phyloP scores from a whole-genome alignment of 129 eudicot species.

The Escallonia herrerae region DNA sequence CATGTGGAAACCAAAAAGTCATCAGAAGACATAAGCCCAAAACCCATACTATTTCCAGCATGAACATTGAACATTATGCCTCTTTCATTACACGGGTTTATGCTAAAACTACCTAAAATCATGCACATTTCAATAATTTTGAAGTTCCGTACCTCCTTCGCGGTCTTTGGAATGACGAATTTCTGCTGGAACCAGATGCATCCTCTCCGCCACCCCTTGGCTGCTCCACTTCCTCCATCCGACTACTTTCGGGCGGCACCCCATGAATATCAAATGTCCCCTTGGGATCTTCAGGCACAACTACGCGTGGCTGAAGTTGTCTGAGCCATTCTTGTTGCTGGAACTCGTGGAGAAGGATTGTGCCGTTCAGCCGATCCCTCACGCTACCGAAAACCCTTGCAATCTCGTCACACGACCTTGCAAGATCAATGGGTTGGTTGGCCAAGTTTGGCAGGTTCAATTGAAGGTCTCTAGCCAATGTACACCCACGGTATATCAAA shows the following conservation, averaged over 20 bases:
- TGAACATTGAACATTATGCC: neutral
- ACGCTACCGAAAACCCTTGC: conserved; percentile 34
- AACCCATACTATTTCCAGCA: neutral
- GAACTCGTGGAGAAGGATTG: conserved; percentile 18
- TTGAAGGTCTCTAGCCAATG: conserved; percentile 58
- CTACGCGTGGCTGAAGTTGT: conserved; percentile 15
- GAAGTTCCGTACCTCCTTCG: conserved; percentile 56
- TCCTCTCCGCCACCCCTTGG: conserved; percentile 7
- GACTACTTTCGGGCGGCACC: conserved; percentile 2
- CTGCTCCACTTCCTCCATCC: conserved; percentile 10
- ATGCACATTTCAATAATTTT: neutral
- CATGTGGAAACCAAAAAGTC: neutral
- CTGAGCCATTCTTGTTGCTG: conserved; percentile 33
- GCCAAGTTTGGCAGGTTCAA: conserved; percentile 37
- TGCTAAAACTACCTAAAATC: neutral
- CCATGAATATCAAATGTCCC: conserved; percentile 3
- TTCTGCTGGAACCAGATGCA: conserved; percentile 15
- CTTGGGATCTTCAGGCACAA: too few species aligned
- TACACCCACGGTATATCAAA: conserved; percentile 42
- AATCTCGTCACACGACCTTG: conserved; percentile 49
- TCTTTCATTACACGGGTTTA: neutral
- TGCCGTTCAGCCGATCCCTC: conserved; percentile 34
- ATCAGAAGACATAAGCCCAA: neutral
- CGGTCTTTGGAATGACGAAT: conserved; percentile 28
- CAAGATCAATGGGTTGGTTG: conserved; percentile 42